phyloP scores from a whole-genome alignment of 148 eudicot genomes.

The Nepenthes gracilis region DNA sequence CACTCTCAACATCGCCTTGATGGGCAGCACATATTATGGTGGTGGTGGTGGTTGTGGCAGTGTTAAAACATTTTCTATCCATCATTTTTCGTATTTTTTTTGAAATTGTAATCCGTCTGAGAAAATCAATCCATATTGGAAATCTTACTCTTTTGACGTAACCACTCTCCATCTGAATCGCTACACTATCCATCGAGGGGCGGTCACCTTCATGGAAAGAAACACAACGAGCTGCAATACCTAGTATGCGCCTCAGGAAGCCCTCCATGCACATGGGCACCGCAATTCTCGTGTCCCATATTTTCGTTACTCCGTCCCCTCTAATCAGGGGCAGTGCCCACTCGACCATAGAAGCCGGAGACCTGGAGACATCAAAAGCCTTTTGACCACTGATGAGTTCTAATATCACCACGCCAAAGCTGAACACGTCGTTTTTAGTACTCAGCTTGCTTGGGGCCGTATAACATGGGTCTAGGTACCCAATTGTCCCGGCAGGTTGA shows the following conservation, averaged over 20 bases:
- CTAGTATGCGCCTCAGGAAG: slow-evolving; percentile 17
- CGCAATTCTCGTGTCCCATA: slow-evolving; percentile 27
- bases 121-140: slow-evolving; percentile 21
- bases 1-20: slow-evolving; percentile 7
- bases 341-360: slow-evolving; percentile 37
- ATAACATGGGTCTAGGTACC: slow-evolving; percentile 68
- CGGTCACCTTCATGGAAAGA: slow-evolving; percentile 21
- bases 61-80: slow-evolving; percentile 3
- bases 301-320: slow-evolving; percentile 6
- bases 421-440: slow-evolving; percentile 53
- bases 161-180: slow-evolving; percentile 24
- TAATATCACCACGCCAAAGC: slow-evolving; percentile 61
- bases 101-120: slow-evolving; percentile 6
- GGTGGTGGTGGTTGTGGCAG: background rate
- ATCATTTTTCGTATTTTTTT: slow-evolving; percentile 6
- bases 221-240: slow-evolving; percentile 42
- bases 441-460: slow-evolving; percentile 50
- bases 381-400: slow-evolving; percentile 53
- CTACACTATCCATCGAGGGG: slow-evolving; percentile 42
- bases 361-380: slow-evolving; percentile 43
- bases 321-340: slow-evolving; percentile 37
- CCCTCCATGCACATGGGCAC: slow-evolving; percentile 22
- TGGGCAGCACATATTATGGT: slow-evolving; percentile 11
- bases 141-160: slow-evolving; percentile 10
- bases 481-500: slow-evolving; percentile 71